Percentiles rank a stretch among this genome's conserved stretches.
These are phyloP conservation scores for Piper betle DNA, from an alignment of 164 flowering plant genomes.

Conservation along the genomic window DNA sequence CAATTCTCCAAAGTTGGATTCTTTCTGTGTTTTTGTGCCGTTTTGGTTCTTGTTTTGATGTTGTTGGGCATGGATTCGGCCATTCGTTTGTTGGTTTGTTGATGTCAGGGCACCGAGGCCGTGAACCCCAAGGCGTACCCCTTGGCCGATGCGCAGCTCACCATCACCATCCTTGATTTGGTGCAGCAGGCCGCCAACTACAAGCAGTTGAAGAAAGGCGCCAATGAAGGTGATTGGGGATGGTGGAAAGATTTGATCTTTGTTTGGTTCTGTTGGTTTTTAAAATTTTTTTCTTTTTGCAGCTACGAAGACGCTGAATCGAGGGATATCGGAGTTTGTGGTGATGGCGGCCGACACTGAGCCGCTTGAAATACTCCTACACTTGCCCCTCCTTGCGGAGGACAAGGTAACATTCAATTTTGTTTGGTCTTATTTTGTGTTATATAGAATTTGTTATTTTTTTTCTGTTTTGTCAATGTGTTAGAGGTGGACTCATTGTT, in stretches of 20 bases:
- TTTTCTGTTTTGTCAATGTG: neutral
- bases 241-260: neutral
- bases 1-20: too few relatives aligned
- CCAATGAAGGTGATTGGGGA: neutral
- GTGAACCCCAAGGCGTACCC: constrained; percentile 15
- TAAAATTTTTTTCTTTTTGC: constrained; percentile 1
- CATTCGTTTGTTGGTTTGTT: too few relatives aligned
- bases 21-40: too few relatives aligned
- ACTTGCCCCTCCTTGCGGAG: constrained; percentile 77
- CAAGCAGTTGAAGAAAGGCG: constrained; percentile 17
- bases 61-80: too few relatives aligned
- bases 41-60: too few relatives aligned
- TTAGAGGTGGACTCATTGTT: too few relatives aligned
- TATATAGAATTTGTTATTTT: neutral
- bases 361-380: constrained; percentile 84
- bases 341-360: constrained; percentile 93
- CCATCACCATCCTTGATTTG: constrained; percentile 17
- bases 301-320: constrained; percentile 83
- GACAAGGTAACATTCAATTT: constrained; percentile 48
- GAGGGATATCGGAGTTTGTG: constrained; percentile 82
- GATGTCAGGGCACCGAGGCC: constrained; percentile 5
- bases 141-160: constrained; percentile 12
- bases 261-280: neutral
- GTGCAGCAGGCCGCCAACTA: constrained; percentile 24
- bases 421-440: too few relatives aligned